phyloP scores from a whole-genome alignment of 2,329 filamentous ascomycete species.

The Teratosphaeria zuluensis region DNA sequence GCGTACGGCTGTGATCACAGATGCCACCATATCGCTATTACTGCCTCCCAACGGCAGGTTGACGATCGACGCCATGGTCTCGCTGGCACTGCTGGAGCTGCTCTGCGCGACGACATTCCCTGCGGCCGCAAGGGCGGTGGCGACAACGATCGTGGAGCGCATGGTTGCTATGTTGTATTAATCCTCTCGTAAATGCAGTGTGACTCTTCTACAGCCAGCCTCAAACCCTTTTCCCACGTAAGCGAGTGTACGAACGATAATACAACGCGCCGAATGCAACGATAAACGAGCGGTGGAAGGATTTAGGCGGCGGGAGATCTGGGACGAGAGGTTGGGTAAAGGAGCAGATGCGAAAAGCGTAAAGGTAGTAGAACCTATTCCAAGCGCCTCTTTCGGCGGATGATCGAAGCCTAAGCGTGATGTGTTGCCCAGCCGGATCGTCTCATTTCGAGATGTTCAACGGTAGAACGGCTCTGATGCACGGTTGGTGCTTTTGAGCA shows the following conservation, averaged over 20 bases:
- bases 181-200: not conserved
- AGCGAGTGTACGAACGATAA: not conserved
- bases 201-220: not conserved
- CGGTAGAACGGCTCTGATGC: not conserved
- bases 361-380: not conserved
- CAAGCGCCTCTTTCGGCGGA: not conserved
- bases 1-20: conserved; percentile 14
- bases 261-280: not conserved
- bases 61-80: conserved; percentile 6
- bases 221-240: not conserved
- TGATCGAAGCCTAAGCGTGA: not conserved
- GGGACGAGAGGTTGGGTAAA: not conserved
- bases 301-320: not conserved
- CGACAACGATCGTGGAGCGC: not conserved
- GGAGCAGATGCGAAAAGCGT: not conserved
- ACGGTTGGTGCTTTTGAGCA: not conserved
- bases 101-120: not conserved
- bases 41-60: conserved; percentile 7
- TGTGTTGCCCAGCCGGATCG: not conserved
- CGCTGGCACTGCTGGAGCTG: not conserved
- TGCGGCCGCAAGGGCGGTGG: not conserved
- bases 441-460: not conserved
- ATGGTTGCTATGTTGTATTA: not conserved
- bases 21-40: conserved; percentile 6
- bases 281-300: not conserved